Base-by-base conservation (phyloP, 208 protist genomes). In the Trypanosoma platydactyli region DNA sequence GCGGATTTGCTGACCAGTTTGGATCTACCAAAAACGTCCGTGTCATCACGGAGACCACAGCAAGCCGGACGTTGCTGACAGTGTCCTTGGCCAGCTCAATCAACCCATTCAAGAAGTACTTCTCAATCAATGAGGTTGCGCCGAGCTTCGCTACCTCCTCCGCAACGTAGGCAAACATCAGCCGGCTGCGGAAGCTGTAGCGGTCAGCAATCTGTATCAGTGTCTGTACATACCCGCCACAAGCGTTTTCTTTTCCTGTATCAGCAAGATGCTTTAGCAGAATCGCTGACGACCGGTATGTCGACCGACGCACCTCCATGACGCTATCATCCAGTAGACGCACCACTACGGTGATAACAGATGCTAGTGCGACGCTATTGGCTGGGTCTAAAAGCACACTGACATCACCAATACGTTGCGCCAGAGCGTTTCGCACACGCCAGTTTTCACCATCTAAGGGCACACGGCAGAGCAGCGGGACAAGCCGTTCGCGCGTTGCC, bases 371-470 rank as follows among this genome's bases (percentile, higher is more conserved):
- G 13, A 65, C 66, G 63, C 75, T 86, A 57, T 54, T 77, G n/a
- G 45, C 44, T 1, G 86, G 87, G 16, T 78, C 73, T 3, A 97
- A 80, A 44, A 97, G 65, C 44, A 83, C 72, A 9, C 77, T 91
- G 24, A 97, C 83, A 13, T 75, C 69, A 11, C 86, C 88, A 44
- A 97, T 88, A 40, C 90, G 86, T 80, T 94, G 84, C 46, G 91
- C 89, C 42, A 98, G 85, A 54, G 93, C 85, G 64, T 96, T 94
- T 57, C 94, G 87, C 57, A 98, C 74, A 40, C 96, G 83, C 96
- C 96, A 98, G 80, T 97, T 98, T 58, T 97, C 91, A 41, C 85
- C 94, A 60, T 97, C 92, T 12, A 93, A 79, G 24, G 90, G 84
- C 24, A 97, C 84, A 46, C 77, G 59, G 51, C 81, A 92, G 35